Conservation (phyloP, 345 rosid species). For the Salix purpurea region DNA sequence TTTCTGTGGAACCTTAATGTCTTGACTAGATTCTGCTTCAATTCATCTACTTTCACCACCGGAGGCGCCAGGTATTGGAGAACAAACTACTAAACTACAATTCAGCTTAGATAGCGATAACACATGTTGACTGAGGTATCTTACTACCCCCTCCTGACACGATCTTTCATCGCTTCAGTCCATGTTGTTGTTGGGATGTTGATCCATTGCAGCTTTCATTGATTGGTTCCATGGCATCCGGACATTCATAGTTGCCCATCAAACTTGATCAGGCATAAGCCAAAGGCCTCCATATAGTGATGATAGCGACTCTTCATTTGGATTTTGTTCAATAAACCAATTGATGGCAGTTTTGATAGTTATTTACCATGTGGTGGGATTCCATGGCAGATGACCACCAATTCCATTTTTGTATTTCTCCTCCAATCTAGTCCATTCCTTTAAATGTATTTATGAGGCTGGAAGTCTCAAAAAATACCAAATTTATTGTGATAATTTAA, state of each 20-base stretch:
- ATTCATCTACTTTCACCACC: slow-evolving; percentile 50
- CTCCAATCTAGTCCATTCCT: not conserved
- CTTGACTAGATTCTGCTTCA: slow-evolving; percentile 61
- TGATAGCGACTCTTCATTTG: not conserved
- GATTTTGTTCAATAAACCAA: not conserved
- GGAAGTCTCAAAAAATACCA: no score
- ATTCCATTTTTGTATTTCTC: not conserved
- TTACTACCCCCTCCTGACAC: not conserved
- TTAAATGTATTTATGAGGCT: not conserved
- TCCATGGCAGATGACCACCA: not conserved
- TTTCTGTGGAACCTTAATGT: slow-evolving; percentile 25
- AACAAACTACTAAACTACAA: slow-evolving; percentile 15
- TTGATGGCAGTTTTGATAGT: not conserved
- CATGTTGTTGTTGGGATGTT: not conserved
- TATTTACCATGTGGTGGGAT: not conserved
- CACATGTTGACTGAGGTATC: not conserved
- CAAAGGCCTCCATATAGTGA: not conserved
- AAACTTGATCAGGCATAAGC: not conserved
- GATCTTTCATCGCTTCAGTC: not conserved
- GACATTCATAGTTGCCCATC: not conserved
- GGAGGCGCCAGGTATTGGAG: slow-evolving; percentile 19
- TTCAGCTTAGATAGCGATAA: slow-evolving; percentile 10
- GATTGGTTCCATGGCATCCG: not conserved
- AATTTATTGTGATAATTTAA: no score
- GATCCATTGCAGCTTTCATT: not conserved